These are phyloP conservation scores for Patellifolia procumbens DNA, from an alignment of 179 eudicot species.

Conservation along the genomic window DNA sequence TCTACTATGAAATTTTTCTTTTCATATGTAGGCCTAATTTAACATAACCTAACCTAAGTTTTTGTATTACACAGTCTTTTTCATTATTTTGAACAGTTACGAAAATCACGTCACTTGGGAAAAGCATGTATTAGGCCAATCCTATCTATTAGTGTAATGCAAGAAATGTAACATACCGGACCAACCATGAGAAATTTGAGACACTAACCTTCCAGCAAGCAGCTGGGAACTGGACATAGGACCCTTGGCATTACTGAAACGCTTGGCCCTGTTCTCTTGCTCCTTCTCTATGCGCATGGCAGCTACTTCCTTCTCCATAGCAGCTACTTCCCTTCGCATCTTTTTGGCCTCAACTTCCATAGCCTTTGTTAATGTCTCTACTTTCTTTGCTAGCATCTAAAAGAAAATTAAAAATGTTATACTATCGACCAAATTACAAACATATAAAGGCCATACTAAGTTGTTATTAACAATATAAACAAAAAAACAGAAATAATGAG, in stretches of 20 bases:
- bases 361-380: constrained; percentile 88
- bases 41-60: neutral
- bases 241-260: constrained; percentile 37
- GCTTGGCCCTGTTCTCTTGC: constrained; percentile 42
- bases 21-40: neutral
- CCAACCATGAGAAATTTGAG: neutral
- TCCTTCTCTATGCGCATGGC: constrained; percentile 69
- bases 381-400: constrained; percentile 93
- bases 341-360: constrained; percentile 99
- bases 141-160: neutral
- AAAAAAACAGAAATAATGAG: neutral
- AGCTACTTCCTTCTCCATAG: constrained; percentile 98
- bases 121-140: neutral
- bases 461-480: too few relatives aligned
- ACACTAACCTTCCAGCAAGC: constrained; percentile 47
- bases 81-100: neutral
- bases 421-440: neutral
- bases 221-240: constrained; percentile 44
- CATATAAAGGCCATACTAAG: neutral
- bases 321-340: constrained; percentile 98
- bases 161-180: neutral
- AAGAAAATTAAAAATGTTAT: constrained; percentile 18
- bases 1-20: too few relatives aligned
- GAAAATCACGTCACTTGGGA: neutral
- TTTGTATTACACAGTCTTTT: neutral